These are phyloP conservation scores for Fallopia convolvulus DNA, from an alignment of 148 eudicot species.

Conservation along the genomic window DNA sequence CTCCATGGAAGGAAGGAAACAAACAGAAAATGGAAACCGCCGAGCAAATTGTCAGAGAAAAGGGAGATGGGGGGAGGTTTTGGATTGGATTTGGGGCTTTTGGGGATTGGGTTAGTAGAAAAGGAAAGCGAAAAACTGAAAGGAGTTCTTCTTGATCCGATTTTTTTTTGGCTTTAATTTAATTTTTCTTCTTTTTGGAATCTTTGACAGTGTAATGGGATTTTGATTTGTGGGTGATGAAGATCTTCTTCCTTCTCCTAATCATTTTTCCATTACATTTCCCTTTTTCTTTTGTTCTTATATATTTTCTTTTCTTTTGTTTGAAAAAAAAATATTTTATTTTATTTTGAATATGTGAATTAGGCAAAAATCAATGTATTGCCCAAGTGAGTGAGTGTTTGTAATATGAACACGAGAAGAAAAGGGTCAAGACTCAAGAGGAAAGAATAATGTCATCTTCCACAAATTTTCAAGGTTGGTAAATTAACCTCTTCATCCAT, in stretches of 20 bases:
- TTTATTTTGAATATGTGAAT: neutral
- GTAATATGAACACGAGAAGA: neutral
- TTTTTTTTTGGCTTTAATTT: neutral
- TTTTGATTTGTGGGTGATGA: neutral
- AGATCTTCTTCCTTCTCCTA: neutral
- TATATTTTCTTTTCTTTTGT: neutral
- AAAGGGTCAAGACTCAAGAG: neutral
- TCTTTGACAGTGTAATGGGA: slow-evolving; percentile 1
- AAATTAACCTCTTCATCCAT: neutral
- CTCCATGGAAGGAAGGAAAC: slow-evolving; percentile 11
- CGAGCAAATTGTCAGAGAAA: neutral
- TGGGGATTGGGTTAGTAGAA: neutral
- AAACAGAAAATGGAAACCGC: neutral
- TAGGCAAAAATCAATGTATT: neutral
- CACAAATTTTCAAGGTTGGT: neutral
- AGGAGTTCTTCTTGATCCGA: neutral
- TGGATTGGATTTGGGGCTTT: no score
- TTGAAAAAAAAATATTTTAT: no score
- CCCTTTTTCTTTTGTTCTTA: neutral
- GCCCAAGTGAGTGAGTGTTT: neutral
- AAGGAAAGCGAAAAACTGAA: neutral
- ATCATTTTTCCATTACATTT: neutral
- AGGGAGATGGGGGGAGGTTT: neutral
- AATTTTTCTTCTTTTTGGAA: neutral
- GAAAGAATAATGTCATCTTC: neutral